Conservation (phyloP, 2,329 filamentous ascomycete genomes). For the Talaromyces verruculosus region DNA sequence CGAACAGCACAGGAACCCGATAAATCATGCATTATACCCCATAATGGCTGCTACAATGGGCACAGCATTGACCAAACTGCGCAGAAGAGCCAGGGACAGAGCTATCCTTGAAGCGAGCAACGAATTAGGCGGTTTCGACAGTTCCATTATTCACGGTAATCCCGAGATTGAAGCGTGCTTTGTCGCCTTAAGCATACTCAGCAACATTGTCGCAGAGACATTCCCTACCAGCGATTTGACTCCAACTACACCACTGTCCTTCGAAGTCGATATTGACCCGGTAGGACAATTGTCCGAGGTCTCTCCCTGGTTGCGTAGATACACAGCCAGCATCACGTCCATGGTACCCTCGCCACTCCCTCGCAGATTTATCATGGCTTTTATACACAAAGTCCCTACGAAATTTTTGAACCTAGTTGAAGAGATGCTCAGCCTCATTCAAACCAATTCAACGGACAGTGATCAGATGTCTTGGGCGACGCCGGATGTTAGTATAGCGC, state of each 20-base stretch:
- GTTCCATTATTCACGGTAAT: neutral
- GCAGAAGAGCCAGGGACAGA: neutral
- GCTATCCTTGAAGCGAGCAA: slow-evolving; percentile 4
- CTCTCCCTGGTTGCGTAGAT: slow-evolving; percentile 39
- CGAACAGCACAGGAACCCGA: neutral
- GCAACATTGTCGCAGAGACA: slow-evolving; percentile 26
- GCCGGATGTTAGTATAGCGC: slow-evolving; percentile 17
- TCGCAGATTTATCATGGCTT: slow-evolving; percentile 42
- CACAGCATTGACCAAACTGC: neutral
- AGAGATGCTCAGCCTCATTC: slow-evolving; percentile 27
- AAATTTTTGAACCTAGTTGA: slow-evolving; percentile 40
- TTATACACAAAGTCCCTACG: slow-evolving; percentile 42
- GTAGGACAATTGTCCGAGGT: slow-evolving; percentile 26
- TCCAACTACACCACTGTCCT: slow-evolving; percentile 6
- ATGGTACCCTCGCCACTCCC: slow-evolving; percentile 34
- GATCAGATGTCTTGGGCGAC: slow-evolving; percentile 4
- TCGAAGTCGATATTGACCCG: slow-evolving; percentile 11
- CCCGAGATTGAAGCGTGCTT: slow-evolving; percentile 23
- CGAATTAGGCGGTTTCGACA: neutral
- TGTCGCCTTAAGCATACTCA: slow-evolving; percentile 25
- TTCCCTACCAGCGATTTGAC: slow-evolving; percentile 20
- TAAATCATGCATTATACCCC: neutral
- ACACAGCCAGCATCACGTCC: slow-evolving; percentile 39
- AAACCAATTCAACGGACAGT: neutral
- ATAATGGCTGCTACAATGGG: slow-evolving; percentile 11